Percentiles rank a stretch among this genome's conserved stretches.
Conservation (phyloP, 2,329 filamentous ascomycete genomes). For the Gremmenia infestans region DNA sequence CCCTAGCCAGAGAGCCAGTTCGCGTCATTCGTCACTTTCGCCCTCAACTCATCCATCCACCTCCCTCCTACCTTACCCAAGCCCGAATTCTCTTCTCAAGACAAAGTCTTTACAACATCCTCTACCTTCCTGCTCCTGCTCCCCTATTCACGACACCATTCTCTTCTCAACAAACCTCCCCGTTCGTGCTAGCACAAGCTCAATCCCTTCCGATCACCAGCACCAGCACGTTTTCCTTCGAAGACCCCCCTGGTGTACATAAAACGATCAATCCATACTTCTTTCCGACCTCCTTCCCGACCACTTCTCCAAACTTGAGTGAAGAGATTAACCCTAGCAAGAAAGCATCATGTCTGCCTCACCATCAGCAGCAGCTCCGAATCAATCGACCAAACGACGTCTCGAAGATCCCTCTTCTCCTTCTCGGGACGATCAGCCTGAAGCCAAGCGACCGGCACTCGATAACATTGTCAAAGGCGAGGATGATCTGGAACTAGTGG, state of each 20-base stretch:
- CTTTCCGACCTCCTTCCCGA: constrained; percentile 42
- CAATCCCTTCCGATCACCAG: constrained; percentile 34
- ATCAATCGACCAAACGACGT: constrained; percentile 79
- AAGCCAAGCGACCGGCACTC: constrained; percentile 92
- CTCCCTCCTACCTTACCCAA: constrained; percentile 22
- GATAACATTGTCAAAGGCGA: constrained; percentile 81
- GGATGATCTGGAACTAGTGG: constrained; percentile 37
- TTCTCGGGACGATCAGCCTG: constrained; percentile 86
- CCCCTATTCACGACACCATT: constrained; percentile 27
- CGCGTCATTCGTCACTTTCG: constrained; percentile 20
- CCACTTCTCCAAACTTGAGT: constrained; percentile 35
- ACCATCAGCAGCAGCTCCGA: constrained; percentile 51
- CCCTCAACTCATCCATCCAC: constrained; percentile 29
- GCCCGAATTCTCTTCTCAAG: constrained; percentile 22
- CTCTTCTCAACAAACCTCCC: constrained; percentile 30
- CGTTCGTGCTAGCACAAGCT: constrained; percentile 32
- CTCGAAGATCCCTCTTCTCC: constrained; percentile 96
- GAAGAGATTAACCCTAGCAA: constrained; percentile 38
- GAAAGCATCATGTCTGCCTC: constrained; percentile 66
- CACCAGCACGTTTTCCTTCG: constrained; percentile 93
- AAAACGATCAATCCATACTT: constrained; percentile 55
- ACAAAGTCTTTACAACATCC: constrained; percentile 34
- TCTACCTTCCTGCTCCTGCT: constrained; percentile 31
- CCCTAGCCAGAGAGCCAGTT: constrained; percentile 24
- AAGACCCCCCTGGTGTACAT: constrained; percentile 85